Evolutionary conservation across 768 basidiomycete genomes (phyloP), one percentile per base, ranked within the genome.

Genomic region (Hericium coralloides): DNA sequence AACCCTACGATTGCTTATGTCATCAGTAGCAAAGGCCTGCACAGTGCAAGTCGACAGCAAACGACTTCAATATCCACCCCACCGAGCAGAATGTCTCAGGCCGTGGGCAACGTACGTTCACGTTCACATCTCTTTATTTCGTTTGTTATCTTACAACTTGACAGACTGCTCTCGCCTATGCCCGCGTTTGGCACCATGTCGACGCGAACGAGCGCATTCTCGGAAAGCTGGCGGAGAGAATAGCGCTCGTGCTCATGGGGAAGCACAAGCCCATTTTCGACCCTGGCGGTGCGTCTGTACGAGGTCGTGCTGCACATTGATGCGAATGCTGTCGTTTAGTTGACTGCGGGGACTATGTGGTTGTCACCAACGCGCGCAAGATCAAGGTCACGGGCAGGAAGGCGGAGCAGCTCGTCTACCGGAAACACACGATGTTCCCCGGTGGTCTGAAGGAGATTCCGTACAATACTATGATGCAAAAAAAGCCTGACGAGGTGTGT

Each of bases 251-350:
- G 36, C 79, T 99, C 49, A 98, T 98, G 95, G 97, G 95, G 67
- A 99, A 98, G 74, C 94, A 98, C 71, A 99, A 98, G 68, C 95
- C 95, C 6, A 92, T 95, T 41, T 98, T 91, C 65, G 93, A 98
- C 72, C 92, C 92, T 10, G 80, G 87, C 62, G 82, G 95, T 93
- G 60, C 58, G 87, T 25, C 7, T 73, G 7, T 39, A 41, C 36
- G 12, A 58, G 6, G 36, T 14, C 25, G 39, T 12, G 17, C 17
- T 36, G 26, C 14, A 22, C 7, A 31, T 53, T 17, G 43, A n/a
- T 37, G 12, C 12, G 37, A 15, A 26, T 45, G 37, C 41, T 18
- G 25, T 45, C 53, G 15, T 43, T 14, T 60, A 97, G 95, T 89
- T 62, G 97, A 99, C 72, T 94, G 92, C 55, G 97, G 97, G 9